phyloP scores from a whole-genome alignment of 1,284 basidiomycete genomes.

The Agroathelia rolfsii region DNA sequence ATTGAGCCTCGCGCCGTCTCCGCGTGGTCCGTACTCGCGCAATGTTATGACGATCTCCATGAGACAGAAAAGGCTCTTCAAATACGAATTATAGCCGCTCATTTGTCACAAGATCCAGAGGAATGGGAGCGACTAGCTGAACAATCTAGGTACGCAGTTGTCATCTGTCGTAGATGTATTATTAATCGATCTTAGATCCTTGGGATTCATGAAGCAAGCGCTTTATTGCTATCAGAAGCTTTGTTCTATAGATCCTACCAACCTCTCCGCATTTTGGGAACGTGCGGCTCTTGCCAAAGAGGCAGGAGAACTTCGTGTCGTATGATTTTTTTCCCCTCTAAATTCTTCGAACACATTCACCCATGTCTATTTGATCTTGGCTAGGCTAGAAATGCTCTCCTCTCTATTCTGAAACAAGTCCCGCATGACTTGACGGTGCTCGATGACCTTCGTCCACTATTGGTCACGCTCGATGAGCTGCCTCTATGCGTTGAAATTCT shows the following conservation, averaged over 20 bases:
- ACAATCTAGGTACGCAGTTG: slow-evolving; percentile 52
- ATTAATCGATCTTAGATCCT: slow-evolving; percentile 31
- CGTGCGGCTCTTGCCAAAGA: slow-evolving; percentile 77
- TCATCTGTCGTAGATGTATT: not conserved
- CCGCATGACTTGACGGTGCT: slow-evolving; percentile 80
- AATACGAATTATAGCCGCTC: slow-evolving; percentile 83
- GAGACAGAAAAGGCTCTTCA: slow-evolving; percentile 71
- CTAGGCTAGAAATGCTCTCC: slow-evolving; percentile 69
- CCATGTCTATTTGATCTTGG: not conserved
- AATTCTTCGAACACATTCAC: slow-evolving; percentile 1
- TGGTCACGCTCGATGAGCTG: slow-evolving; percentile 16
- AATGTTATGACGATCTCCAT: slow-evolving; percentile 64
- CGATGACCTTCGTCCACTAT: slow-evolving; percentile 58
- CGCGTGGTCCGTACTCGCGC: slow-evolving; percentile 83
- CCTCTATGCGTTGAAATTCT: too few species aligned
- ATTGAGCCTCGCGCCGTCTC: slow-evolving; percentile 81
- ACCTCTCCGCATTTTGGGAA: slow-evolving; percentile 87
- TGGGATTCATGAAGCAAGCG: slow-evolving; percentile 75
- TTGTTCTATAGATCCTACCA: slow-evolving; percentile 68
- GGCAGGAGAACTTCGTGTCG: slow-evolving; percentile 58
- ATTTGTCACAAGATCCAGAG: slow-evolving; percentile 77
- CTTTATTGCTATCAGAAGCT: slow-evolving; percentile 89
- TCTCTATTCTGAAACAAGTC: slow-evolving; percentile 66
- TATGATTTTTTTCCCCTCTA: too few species aligned
- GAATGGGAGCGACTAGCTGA: slow-evolving; percentile 79